These are phyloP conservation scores for Paramecium sonneborni DNA, from an alignment of 73 alveolate species.

Conservation along the genomic window DNA sequence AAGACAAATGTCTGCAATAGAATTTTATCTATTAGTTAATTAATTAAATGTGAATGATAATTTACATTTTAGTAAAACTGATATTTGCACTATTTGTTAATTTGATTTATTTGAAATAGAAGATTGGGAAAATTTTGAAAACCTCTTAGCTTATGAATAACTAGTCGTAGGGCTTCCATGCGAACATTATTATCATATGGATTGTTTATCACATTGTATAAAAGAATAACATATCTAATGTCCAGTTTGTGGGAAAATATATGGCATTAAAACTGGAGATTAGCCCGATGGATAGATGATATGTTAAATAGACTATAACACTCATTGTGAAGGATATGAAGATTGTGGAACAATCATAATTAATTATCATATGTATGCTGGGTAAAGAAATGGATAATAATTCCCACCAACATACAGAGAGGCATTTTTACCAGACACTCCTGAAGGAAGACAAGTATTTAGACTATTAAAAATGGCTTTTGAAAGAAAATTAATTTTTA, in stretches of 20 bases:
- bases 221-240: slow-evolving; percentile 60
- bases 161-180: neutral
- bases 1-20: neutral
- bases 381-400: slow-evolving; percentile 40
- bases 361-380: slow-evolving; percentile 58
- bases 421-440: slow-evolving; percentile 56
- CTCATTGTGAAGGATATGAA: slow-evolving; percentile 51
- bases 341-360: slow-evolving; percentile 37
- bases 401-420: slow-evolving; percentile 47
- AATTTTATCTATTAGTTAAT: neutral
- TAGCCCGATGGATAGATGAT: slow-evolving; percentile 63
- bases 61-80: neutral
- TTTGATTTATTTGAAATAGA: slow-evolving; percentile 35
- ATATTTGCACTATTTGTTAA: slow-evolving; percentile 43
- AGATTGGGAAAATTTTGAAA: neutral
- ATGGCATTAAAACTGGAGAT: slow-evolving; percentile 79
- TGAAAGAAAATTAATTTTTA: slow-evolving; percentile 89
- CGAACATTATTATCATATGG: slow-evolving; percentile 26
- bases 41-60: neutral
- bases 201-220: slow-evolving; percentile 12
- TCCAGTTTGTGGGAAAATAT: slow-evolving; percentile 71
- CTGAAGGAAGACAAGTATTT: slow-evolving; percentile 75
- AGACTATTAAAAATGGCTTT: slow-evolving; percentile 84
- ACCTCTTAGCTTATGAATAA: neutral
- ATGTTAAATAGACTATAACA: neutral